Base-by-base conservation (phyloP, 2,329 filamentous ascomycete species). In the Pseudogymnoascus sp. region DNA sequence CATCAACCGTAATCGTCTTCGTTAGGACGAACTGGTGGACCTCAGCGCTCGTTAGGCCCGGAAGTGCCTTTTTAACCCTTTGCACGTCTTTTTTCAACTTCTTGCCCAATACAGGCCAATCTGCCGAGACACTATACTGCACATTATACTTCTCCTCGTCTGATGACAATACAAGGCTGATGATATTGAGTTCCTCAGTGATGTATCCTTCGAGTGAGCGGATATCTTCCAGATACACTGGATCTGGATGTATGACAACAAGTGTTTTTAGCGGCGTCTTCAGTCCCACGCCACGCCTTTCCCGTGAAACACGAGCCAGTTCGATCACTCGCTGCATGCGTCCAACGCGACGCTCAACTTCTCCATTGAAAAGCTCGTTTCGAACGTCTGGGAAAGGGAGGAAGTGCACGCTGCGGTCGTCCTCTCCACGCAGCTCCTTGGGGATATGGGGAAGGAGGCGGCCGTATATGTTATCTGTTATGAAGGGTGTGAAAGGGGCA, bases 251-350 rank as follows among this genome's bases (percentile, higher is more conserved):
- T 67, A 98, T 90, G 67, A 98, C 90, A 11, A 97, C 84, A 28
- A 98, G 81, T 0, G 90, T 91, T 81, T 93, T 96, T 62, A 98
- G 79, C 4, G 95, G 95, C 4, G 90, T 95, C 80, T 97, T 98
- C 63, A 98, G 80, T 36, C 90, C 90, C 71, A 97, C 87, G 51
- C 87, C 87, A 65, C 90, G 86, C 62, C 92, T 86, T 76, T 98
- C 95, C 75, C 95, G 85, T 61, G 91, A 93, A 62, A 93, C 86
- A 73, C 95, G 86, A 57, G 86, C 91, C 67, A 98, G 83, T 73
- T 98, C 92, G 75, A 99, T 97, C 73, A 98, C 92, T 69, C 88
- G 90, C 77, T 98, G 93, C 95, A 99, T 98, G 60, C 92, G 87
- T 67, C 85, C 83, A 11, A 98, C 92, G 68, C 90, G 86, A 67